A percentile compares a stretch with the other conserved stretches of the same genome.
Conservation (phyloP, 192 early-diverging fungal genomes). For the Linnemannia exigua region DNA sequence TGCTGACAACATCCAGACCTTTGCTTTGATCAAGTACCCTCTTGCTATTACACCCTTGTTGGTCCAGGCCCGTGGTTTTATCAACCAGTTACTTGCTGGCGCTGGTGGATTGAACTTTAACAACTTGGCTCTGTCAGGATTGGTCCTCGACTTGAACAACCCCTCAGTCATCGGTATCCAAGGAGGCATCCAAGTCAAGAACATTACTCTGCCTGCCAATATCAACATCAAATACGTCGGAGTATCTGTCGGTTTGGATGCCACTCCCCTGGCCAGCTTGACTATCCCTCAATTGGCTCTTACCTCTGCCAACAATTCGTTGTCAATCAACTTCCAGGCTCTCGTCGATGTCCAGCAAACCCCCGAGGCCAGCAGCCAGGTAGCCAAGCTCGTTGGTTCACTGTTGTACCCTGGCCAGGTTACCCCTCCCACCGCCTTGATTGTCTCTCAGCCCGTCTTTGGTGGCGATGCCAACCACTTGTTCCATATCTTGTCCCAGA, state of each 20-base stretch:
- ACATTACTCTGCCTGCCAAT: conserved; percentile 18
- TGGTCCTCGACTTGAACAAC: conserved; percentile 31
- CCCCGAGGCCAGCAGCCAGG: conserved; percentile 9
- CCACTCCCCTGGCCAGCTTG: conserved; percentile 12
- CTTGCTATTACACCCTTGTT: conserved; percentile 13
- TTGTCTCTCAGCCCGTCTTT: conserved; percentile 29
- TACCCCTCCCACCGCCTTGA: conserved; percentile 14
- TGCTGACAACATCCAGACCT: conserved; percentile 26
- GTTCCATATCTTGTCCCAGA: conserved; percentile 27
- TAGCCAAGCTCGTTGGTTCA: conserved; percentile 18
- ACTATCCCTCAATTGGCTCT: conserved; percentile 16
- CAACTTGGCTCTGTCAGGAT: conserved; percentile 18
- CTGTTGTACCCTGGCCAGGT: conserved; percentile 28
- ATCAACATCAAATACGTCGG: conserved; percentile 28
- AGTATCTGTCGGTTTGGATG: conserved; percentile 12
- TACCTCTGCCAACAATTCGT: conserved; percentile 16
- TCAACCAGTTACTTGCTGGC: conserved; percentile 17
- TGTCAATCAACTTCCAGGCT: conserved; percentile 19
- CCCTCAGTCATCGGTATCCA: conserved; percentile 23
- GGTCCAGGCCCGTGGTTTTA: conserved; percentile 10
- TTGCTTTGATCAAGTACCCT: conserved; percentile 32
- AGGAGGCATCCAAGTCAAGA: conserved; percentile 24
- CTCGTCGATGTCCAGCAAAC: conserved; percentile 22
- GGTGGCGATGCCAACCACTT: conserved; percentile 21
- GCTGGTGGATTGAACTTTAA: conserved; percentile 17